phyloP scores from a whole-genome alignment of 129 eudicot genomes.

The Tagetes erecta region DNA sequence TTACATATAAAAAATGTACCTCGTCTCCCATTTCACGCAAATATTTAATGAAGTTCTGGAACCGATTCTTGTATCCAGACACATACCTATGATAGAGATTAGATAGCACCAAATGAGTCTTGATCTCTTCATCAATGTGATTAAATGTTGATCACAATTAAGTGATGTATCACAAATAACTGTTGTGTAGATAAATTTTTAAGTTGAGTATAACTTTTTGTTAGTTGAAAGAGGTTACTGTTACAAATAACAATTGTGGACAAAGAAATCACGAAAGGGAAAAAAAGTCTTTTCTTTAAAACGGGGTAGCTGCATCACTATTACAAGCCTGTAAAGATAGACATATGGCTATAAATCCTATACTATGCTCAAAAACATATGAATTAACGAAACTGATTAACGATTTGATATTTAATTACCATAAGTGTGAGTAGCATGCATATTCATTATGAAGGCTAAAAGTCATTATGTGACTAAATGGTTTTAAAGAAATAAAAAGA shows the following conservation, averaged over 20 bases:
- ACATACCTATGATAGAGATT: conserved; percentile 64
- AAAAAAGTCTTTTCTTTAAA: conserved; percentile 12
- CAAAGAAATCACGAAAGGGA: neutral
- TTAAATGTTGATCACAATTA: conserved; percentile 3
- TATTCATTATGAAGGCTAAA: neutral
- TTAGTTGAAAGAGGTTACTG: conserved; percentile 5
- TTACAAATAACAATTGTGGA: neutral
- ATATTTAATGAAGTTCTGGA: conserved; percentile 91
- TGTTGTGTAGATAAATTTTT: neutral
- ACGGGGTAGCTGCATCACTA: conserved; percentile 6
- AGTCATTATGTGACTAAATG: conserved; percentile 1
- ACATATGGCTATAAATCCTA: neutral
- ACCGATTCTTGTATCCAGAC: conserved; percentile 93
- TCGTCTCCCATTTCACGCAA: conserved; percentile 99
- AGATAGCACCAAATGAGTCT: conserved; percentile 19
- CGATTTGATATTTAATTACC: neutral
- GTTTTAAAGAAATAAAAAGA: neutral
- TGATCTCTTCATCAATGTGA: conserved; percentile 10
- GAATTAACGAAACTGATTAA: neutral
- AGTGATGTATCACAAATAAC: conserved; percentile 3
- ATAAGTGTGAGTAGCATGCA: neutral
- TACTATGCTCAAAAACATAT: neutral
- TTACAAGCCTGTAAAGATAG: neutral
- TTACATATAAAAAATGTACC: conserved; percentile 41
- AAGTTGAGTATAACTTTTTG: neutral